phyloP scores from a whole-genome alignment of 495 filamentous ascomycete species.

The Peziza echinospora region DNA sequence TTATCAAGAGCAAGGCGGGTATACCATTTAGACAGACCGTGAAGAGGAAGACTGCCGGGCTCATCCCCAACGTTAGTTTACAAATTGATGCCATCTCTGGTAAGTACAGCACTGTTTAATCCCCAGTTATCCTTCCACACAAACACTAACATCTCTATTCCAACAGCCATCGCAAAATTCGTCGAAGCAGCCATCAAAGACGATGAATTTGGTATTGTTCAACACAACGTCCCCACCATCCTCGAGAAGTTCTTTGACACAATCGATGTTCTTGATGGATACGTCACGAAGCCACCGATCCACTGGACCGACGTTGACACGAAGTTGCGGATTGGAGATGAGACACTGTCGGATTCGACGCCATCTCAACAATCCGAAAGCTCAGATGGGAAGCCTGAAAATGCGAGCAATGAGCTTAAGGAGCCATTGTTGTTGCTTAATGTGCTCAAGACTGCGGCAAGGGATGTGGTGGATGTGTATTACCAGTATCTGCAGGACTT shows the following conservation, averaged over 20 bases:
- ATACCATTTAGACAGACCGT: slow-evolving; percentile 50
- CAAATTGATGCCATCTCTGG: slow-evolving; percentile 13
- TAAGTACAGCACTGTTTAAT: not conserved
- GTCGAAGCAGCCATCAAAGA: slow-evolving; percentile 53
- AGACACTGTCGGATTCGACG: too few relatives aligned
- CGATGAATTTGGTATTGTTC: slow-evolving; percentile 72
- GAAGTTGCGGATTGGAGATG: slow-evolving; percentile 22
- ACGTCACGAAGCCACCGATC: slow-evolving; percentile 33
- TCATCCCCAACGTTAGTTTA: slow-evolving; percentile 15
- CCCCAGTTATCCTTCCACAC: not conserved
- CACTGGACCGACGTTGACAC: slow-evolving; percentile 67
- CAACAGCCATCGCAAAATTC: slow-evolving; percentile 39
- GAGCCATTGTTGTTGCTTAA: slow-evolving; percentile 24
- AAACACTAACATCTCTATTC: not conserved
- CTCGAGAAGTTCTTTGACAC: slow-evolving; percentile 48
- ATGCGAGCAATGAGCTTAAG: slow-evolving; percentile 22
- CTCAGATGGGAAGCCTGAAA: not conserved
- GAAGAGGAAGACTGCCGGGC: slow-evolving; percentile 11
- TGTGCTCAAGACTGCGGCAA: slow-evolving; percentile 15
- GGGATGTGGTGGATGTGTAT: slow-evolving; percentile 14
- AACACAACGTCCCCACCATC: slow-evolving; percentile 48
- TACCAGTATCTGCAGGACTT: slow-evolving; percentile 11
- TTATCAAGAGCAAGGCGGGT: slow-evolving; percentile 22
- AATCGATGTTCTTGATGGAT: slow-evolving; percentile 44
- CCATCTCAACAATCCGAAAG: too few relatives aligned